Percentiles rank a stretch among this genome's conserved stretches.
phyloP scores from a whole-genome alignment of 345 rosid species.

The Balakata baccata region DNA sequence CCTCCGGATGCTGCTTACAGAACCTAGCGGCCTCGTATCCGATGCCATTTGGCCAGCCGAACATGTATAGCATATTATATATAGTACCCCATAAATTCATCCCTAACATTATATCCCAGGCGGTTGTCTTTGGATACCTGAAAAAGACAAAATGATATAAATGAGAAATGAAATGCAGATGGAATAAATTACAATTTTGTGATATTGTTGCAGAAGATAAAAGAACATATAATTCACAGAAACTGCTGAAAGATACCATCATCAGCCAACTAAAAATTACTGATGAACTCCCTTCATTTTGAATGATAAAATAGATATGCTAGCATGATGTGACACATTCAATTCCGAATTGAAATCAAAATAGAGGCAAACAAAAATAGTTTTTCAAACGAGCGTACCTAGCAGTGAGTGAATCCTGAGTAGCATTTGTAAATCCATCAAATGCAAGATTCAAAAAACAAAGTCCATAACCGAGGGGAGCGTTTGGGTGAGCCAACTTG shows the following conservation, averaged over 20 bases:
- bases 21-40: constrained; percentile 72
- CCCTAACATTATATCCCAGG: constrained; percentile 96
- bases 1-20: constrained; percentile 87
- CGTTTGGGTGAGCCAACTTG: constrained; percentile 93
- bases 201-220: not conserved
- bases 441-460: constrained; percentile 91
- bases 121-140: constrained; percentile 83
- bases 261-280: not conserved
- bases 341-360: not conserved
- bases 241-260: not conserved
- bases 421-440: constrained; percentile 98
- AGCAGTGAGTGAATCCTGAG: constrained; percentile 84
- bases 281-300: not conserved
- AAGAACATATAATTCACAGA: not conserved
- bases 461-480: constrained; percentile 89
- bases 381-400: constrained; percentile 39
- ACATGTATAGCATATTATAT: constrained; percentile 89
- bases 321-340: not conserved
- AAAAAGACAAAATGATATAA: constrained; percentile 1
- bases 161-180: constrained; percentile 1
- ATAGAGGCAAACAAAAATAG: not conserved
- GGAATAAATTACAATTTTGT: not conserved
- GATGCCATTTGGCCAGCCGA: constrained; percentile 65
- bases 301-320: not conserved
- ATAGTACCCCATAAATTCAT: constrained; percentile 96